Base-by-base conservation (phyloP, 139 green algal species). In the Chlorella sorokiniana region DNA sequence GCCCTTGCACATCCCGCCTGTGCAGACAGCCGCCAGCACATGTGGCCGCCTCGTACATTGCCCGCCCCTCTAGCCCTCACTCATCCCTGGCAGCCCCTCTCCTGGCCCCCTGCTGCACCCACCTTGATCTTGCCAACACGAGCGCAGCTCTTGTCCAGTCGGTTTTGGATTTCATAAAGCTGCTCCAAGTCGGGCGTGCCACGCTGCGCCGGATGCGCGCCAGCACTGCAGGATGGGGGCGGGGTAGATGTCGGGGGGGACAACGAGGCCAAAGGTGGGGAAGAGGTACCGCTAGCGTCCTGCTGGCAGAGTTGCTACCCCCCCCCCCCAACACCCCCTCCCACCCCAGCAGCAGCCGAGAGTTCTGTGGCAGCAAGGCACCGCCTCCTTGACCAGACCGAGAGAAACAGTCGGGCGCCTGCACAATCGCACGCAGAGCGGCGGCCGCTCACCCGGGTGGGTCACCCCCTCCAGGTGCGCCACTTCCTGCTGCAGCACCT, bases 121-220 rank as follows among this genome's bases (percentile, higher is more conserved):
- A 76, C 78, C 78, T 84, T 84, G 68, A 79, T 78, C 27, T 71
- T 71, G 31, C 40, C 31, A n/a, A 78, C 42, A 1, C 79, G 79
- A 27, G 79, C 51, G 4, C 70, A 22, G 8, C 9, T 54, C 52
- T 70, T 69, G 52, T 71, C 79, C 79, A 84, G 79, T n/a, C 41
- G 37, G 52, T 78, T 84, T 23, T 78, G 79, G 14, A 62, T 70
- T 3, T 84, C 79, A n/a, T 84, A 84, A 52, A 84, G 31, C 23
- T 52, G 31, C 79, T 84, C 79, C 67, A 84, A 37, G 52, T 84
- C 79, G 29, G 51, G n/a, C 79, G 79, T 3, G 48, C 22, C 38
- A 84, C 79, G 27, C 35, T 40, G 33, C 78, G 65, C 37, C 62
- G 31, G 64, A 83, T 64, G 45, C 78, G 78, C 11, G 42, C 62